Evolutionary conservation across 106 monocot genomes (phyloP), one percentile per base, ranked within the genome.

Genomic region (Allium cepa): DNA sequence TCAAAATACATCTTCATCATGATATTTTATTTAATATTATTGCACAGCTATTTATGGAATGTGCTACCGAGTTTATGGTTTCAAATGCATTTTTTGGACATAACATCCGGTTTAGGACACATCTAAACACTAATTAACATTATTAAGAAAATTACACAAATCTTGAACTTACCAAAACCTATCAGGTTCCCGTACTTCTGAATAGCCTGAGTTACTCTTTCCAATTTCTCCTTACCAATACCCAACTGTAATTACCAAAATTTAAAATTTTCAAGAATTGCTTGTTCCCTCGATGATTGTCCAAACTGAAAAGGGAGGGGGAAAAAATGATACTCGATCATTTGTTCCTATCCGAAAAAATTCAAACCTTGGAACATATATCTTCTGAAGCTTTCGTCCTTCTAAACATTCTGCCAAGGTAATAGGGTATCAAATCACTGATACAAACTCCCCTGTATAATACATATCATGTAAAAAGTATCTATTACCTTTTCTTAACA

Each of bases 351-450:
- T 63, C 4, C 46, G 16, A n/a, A 63, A 46, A 63, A 26, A 26
- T 62, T 67, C 75, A 79, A 36, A 93, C 93, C 86, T 93, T 88
- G 63, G 76, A 76, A 69, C 79, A 85, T 69, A 93, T 84, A 73
- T 84, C 81, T 67, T 79, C 75, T 64, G 93, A 86, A 73, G 88
- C 85, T 64, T 84, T 88, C 9, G 83, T 89, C 72, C 75, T 69
- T 18, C 88, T 76, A 71, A 93, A 93, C 48, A 89, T 49, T 51
- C 73, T 88, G 26, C 93, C 93, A 27, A 93, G n/a, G 65, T 93
- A 93, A 75, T 81, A 93, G 46, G 93, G 93, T 62, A 93, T 78
- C 88, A 93, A 85, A 69, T 93, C 93, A 79, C 93, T 93, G 8
- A 93, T 93, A 71, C 93, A 93, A 75, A 93, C 88, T 47, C 93